Conservation (phyloP, 2,329 filamentous ascomycete species). For the Ophiocordyceps australis region DNA sequence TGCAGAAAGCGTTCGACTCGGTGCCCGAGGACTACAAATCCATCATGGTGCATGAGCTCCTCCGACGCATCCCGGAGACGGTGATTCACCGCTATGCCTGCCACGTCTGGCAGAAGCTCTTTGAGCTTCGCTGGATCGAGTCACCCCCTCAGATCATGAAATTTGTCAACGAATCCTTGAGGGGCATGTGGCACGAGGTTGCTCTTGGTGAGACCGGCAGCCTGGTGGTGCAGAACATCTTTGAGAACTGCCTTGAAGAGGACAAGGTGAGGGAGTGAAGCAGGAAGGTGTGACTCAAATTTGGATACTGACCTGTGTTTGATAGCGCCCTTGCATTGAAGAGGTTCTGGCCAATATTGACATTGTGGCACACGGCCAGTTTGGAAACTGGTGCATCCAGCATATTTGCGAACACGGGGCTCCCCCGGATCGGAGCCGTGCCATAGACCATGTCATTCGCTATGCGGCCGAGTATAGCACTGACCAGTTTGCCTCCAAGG, state of each 20-base stretch:
- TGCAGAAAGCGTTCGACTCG: conserved; percentile 96
- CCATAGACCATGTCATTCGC: conserved; percentile 86
- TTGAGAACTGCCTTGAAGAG: conserved; percentile 96
- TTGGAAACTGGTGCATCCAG: conserved; percentile 99
- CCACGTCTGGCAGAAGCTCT: conserved; percentile 98
- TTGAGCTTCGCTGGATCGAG: conserved; percentile 89
- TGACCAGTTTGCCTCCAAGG: conserved; percentile 97
- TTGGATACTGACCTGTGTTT: conserved; percentile 4
- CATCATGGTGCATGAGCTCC: conserved; percentile 94
- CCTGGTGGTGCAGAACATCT: conserved; percentile 97
- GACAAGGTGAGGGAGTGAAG: conserved; percentile 62
- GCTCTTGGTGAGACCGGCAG: conserved; percentile 94
- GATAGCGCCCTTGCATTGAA: conserved; percentile 87
- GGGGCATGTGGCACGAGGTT: conserved; percentile 98
- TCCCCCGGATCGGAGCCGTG: conserved; percentile 76
- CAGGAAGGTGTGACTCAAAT: neutral
- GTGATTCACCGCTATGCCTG: conserved; percentile 98
- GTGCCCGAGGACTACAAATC: conserved; percentile 97
- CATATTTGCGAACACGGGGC: conserved; percentile 96
- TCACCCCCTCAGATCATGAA: conserved; percentile 97
- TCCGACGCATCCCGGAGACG: conserved; percentile 89
- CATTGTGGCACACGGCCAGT: conserved; percentile 90
- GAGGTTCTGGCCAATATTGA: conserved; percentile 92
- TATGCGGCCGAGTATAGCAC: conserved; percentile 95
- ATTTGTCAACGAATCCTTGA: conserved; percentile 87